phyloP scores from a whole-genome alignment of 2,329 filamentous ascomycete species.

The Nigrospora osmanthi region DNA sequence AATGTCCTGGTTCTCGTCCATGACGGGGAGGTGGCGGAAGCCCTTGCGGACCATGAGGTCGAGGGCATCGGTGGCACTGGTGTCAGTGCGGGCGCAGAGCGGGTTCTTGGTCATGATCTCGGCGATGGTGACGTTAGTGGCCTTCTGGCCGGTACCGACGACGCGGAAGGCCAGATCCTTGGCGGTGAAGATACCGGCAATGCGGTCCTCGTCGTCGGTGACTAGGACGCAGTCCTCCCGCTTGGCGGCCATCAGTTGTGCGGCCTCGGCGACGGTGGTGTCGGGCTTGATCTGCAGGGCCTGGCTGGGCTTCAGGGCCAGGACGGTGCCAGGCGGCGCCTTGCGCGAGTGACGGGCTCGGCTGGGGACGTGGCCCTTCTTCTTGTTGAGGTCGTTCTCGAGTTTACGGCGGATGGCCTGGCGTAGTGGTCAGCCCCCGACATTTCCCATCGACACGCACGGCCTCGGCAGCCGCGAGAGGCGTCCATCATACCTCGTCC shows the following conservation, averaged over 20 bases:
- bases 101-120: constrained; percentile 99
- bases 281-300: constrained; percentile 95
- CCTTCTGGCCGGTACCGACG: constrained; percentile 83
- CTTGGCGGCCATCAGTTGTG: constrained; percentile 98
- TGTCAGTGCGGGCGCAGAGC: constrained; percentile 92
- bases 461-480: constrained; percentile 3
- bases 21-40: constrained; percentile 94
- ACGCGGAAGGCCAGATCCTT: constrained; percentile 98
- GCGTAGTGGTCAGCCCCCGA: constrained; percentile 23
- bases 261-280: constrained; percentile 90
- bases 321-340: constrained; percentile 90
- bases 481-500: constrained; percentile 72
- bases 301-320: constrained; percentile 89
- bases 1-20: constrained; percentile 99
- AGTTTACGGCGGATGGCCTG: constrained; percentile 96
- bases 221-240: constrained; percentile 96
- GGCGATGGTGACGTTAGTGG: constrained; percentile 82
- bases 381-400: constrained; percentile 96
- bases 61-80: constrained; percentile 92
- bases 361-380: constrained; percentile 66
- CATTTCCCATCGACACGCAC: constrained; percentile 8
- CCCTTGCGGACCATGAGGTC: constrained; percentile 98
- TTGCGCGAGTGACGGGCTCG: constrained; percentile 82
- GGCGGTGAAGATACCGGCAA: constrained; percentile 97
- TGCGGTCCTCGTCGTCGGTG: constrained; percentile 94